These are phyloP conservation scores for Sclerotinia sclerotiorum DNA, from an alignment of 2,329 filamentous ascomycete species.

Conservation along the genomic window DNA sequence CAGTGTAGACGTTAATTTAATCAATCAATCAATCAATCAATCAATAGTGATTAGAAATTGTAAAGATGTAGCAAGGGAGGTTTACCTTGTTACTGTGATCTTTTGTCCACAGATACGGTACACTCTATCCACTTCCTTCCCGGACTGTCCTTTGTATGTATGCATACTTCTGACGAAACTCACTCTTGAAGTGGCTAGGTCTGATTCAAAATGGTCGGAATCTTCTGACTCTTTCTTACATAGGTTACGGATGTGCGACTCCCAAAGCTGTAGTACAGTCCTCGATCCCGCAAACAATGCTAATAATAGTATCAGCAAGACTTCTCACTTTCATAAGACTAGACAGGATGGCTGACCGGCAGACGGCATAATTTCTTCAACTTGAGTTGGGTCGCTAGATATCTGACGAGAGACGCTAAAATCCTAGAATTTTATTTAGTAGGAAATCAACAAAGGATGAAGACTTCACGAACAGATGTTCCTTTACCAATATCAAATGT, in stretches of 20 bases:
- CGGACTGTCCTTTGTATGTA: not conserved
- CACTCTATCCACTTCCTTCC: not conserved
- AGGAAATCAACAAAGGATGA: not conserved
- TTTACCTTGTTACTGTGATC: slow-evolving; percentile 5
- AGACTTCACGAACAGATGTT: not conserved
- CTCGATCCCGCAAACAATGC: not conserved
- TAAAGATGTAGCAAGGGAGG: not conserved
- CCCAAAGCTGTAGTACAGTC: not conserved
- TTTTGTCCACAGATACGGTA: slow-evolving; percentile 2
- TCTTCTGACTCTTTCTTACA: slow-evolving; percentile 1
- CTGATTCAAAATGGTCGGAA: not conserved
- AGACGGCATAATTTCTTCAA: not conserved
- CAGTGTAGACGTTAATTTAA: too few species aligned
- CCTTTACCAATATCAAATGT: not conserved
- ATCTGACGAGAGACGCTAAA: not conserved
- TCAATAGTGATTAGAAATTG: not conserved
- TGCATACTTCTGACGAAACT: slow-evolving; percentile 1
- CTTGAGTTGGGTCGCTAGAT: not conserved
- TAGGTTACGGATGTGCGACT: not conserved
- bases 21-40: too few species aligned
- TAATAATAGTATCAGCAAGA: slow-evolving; percentile 1
- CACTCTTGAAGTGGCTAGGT: not conserved
- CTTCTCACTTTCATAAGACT: not conserved
- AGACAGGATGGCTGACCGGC: not conserved
- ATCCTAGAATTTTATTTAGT: not conserved